Percentiles rank a stretch among this genome's conserved stretches.
phyloP scores from a whole-genome alignment of 2,329 filamentous ascomycete species.

The Pochonia chlamydosporia region DNA sequence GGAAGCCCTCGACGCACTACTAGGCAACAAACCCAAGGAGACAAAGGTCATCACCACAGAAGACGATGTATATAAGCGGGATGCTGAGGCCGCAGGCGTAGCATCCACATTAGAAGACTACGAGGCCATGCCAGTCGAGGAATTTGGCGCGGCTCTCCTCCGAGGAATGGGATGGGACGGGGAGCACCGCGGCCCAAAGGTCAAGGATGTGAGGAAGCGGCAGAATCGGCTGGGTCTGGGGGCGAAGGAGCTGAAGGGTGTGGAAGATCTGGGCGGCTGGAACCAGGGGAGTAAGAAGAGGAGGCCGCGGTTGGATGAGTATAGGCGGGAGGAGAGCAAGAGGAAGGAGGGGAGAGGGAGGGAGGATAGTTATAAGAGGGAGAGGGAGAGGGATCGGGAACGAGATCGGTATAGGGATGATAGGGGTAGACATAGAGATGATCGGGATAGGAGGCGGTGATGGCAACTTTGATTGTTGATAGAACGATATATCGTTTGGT shows the following conservation, averaged over 20 bases:
- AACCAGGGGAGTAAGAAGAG: conserved; percentile 57
- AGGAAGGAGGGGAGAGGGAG: conserved; percentile 36
- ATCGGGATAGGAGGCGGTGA: conserved; percentile 15
- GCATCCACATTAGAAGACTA: conserved; percentile 78
- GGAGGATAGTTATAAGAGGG: conserved; percentile 42
- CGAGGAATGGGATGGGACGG: conserved; percentile 95
- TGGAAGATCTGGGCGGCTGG: conserved; percentile 73
- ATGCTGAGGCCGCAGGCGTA: conserved; percentile 67
- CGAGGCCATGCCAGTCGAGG: conserved; percentile 82
- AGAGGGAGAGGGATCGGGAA: conserved; percentile 37
- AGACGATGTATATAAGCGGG: conserved; percentile 62
- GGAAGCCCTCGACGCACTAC: conserved; percentile 60
- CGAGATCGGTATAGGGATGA: conserved; percentile 32
- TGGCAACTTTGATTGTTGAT: conserved; percentile 6
- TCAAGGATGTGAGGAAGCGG: conserved; percentile 62
- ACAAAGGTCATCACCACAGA: conserved; percentile 51
- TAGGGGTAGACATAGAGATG: conserved; percentile 22
- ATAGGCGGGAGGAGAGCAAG: conserved; percentile 37
- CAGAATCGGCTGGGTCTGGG: conserved; percentile 83
- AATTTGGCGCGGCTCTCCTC: conserved; percentile 86
- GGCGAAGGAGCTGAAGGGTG: conserved; percentile 70
- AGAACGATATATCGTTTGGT: too few relatives aligned
- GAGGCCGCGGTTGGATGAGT: conserved; percentile 44
- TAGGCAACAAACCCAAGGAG: conserved; percentile 45
- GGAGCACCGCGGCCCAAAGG: conserved; percentile 45